Evolutionary conservation across 495 filamentous ascomycete genomes (phyloP), one percentile per base, ranked within the genome.

Genomic region (Lepidopterella palustris): DNA sequence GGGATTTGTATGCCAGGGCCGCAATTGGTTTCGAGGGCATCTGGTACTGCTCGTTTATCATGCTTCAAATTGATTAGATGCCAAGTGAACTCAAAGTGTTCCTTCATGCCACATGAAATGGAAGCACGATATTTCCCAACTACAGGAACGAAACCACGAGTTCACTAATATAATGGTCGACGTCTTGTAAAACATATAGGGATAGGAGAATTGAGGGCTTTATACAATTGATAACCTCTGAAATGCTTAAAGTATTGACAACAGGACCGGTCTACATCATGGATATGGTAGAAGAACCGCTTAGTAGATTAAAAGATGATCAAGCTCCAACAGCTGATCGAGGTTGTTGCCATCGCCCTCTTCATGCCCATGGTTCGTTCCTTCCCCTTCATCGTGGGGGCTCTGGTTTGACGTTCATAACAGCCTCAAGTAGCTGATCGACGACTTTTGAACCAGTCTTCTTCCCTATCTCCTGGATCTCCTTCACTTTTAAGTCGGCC

Each of bases 381-480:
- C 18, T 42, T 42, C 18, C 35, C 26, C 28, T 58, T 58, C 42
- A 45, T 45, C 58, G 25, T 10, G 45, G 65, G 10, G 67, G 67
- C 65, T 85, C 78, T 15, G 89, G 88, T 74, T 87, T 87, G 57
- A 90, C 84, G 58, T 90, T 82, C 59, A 86, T 84, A 6, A 95
- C 87, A 20, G 87, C 90, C 57, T 82, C 79, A 40, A 97, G 77
- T 59, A 98, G 76, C 59, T 90, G 84, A 48, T 87, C 80, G 25
- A 96, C 79, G 3, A 98, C 90, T 71, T 90, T 82, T 59, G 81
- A 79, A 63, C 88, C 87, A 63, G 82, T 83, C 78, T 89, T 86
- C 69, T 85, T 80, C 29, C 90, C 92, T 20, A 89, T 84, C 28
- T 76, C 78, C 71, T 88, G 81, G 73, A 97, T 97, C 71, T 88